Conservation (phyloP, 108 stramenopile genomes). For the Fragilaria radians region DNA sequence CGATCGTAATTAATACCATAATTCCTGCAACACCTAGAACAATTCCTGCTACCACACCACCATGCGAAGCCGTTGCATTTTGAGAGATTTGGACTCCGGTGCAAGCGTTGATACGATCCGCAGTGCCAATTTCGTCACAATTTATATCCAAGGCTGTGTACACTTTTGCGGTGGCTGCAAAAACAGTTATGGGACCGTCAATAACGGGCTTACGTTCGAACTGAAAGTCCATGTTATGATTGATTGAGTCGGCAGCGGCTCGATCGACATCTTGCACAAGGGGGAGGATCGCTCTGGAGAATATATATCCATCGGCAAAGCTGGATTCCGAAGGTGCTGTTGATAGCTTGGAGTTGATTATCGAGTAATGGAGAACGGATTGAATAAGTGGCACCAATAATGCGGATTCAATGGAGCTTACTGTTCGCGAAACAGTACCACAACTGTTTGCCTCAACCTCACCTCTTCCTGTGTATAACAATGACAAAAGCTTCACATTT, state of each 20-base stretch:
- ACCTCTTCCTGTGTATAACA: constrained; percentile 64
- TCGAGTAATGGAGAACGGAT: constrained; percentile 38
- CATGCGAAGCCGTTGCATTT: constrained; percentile 4
- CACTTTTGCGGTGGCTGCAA: constrained; percentile 19
- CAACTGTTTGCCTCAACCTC: constrained; percentile 45
- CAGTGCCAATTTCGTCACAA: constrained; percentile 35
- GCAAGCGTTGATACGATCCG: constrained; percentile 25
- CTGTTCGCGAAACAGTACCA: constrained; percentile 38
- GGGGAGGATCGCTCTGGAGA: constrained; percentile 56
- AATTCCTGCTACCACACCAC: constrained; percentile 25
- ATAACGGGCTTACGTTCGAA: constrained; percentile 1
- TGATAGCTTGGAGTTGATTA: constrained; percentile 16
- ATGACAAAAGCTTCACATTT: constrained; percentile 43
- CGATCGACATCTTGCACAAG: constrained; percentile 37
- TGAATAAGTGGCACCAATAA: constrained; percentile 64
- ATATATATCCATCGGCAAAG: constrained; percentile 59
- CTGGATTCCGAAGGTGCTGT: background rate
- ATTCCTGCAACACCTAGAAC: constrained; percentile 6
- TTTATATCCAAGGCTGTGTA: constrained; percentile 35
- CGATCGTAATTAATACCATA: background rate
- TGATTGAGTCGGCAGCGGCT: constrained; percentile 34
- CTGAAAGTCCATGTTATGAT: constrained; percentile 25
- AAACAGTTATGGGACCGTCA: constrained; percentile 7
- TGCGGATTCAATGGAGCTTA: constrained; percentile 39
- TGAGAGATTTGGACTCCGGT: constrained; percentile 12